Base-by-base conservation (phyloP, 768 basidiomycete species). In the Strobilomyces echinocephalus region DNA sequence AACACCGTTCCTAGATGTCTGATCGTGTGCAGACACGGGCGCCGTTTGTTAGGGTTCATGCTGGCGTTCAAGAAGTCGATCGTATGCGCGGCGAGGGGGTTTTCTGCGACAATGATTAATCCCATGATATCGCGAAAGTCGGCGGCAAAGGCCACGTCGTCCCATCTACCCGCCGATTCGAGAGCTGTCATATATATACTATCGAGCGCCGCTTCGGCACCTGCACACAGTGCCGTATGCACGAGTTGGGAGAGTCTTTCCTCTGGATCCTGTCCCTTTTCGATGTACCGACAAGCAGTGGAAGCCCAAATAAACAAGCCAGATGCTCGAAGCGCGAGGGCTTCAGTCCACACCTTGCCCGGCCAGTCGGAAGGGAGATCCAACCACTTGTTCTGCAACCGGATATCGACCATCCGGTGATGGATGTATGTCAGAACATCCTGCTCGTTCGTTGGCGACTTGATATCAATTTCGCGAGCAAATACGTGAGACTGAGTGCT, bases 121-220 rank as follows among this genome's bases (percentile, higher is more conserved):
- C 69, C 70, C 50, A 71, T 54, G 47, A 69, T 68, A 9, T 69
- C 68, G 11, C 64, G 65, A 47, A 69, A 69, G 53, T 71, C 69
- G 20, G 51, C 43, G 21, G 64, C 58, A 26, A 69, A 71, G 0
- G 57, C 60, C 20, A 24, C 33, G 8, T 71, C 70, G 33, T 64
- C 58, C 70, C 69, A 71, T 57, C 49, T 62, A 3, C 70, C 61
- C 14, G 64, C 61, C 0, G 62, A 66, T 36, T 68, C 64, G 31
- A 69, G 68, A 9, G 69, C 70, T 12, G 66, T 71, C 15, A 60
- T 33, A 31, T 69, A 69, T 15, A 69, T 64, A 3, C 50, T 57
- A 36, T 72, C 69, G 4, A 69, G 56, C 0, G 70, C 64, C 10
- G 62, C 58, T 35, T 68, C 64, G 1, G 68, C 65, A 14, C 64